Percentiles rank a stretch among this genome's conserved stretches.
phyloP scores from a whole-genome alignment of 2,329 filamentous ascomycete genomes.

The Cercospora zeae-maydis region DNA sequence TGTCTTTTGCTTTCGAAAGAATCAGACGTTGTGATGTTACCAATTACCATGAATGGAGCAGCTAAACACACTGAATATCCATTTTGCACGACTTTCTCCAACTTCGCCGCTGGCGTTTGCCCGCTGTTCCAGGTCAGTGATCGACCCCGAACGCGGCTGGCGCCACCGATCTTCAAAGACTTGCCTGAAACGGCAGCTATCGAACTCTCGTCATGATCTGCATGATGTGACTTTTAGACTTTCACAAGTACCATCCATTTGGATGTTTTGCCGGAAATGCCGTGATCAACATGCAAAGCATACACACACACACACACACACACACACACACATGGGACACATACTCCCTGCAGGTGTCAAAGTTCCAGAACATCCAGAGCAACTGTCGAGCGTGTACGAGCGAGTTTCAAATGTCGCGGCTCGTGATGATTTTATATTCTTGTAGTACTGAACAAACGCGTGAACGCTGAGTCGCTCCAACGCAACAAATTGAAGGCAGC shows the following conservation, averaged over 20 bases:
- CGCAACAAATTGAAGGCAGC: neutral
- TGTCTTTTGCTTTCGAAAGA: neutral
- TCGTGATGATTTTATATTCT: neutral
- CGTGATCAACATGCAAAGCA: neutral
- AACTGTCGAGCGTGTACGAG: neutral
- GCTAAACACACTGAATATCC: neutral
- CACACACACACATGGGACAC: too few relatives aligned
- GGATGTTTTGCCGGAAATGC: neutral
- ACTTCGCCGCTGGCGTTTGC: neutral
- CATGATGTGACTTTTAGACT: neutral
- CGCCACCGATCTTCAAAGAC: neutral
- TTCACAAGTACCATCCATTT: neutral
- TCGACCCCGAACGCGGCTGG: neutral
- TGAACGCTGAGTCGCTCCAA: neutral
- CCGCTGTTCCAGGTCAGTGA: neutral
- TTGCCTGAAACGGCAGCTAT: neutral
- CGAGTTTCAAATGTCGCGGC: neutral
- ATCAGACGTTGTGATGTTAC: neutral
- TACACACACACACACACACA: too few relatives aligned
- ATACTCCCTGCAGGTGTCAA: neutral
- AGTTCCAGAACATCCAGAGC: neutral
- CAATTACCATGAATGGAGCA: neutral
- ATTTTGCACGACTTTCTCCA: neutral
- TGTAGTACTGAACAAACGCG: neutral
- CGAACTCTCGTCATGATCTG: constrained; percentile 4